Evolutionary conservation across 2,329 filamentous ascomycete species (phyloP).

Genomic region (Chalaropsis ovoidea): DNA sequence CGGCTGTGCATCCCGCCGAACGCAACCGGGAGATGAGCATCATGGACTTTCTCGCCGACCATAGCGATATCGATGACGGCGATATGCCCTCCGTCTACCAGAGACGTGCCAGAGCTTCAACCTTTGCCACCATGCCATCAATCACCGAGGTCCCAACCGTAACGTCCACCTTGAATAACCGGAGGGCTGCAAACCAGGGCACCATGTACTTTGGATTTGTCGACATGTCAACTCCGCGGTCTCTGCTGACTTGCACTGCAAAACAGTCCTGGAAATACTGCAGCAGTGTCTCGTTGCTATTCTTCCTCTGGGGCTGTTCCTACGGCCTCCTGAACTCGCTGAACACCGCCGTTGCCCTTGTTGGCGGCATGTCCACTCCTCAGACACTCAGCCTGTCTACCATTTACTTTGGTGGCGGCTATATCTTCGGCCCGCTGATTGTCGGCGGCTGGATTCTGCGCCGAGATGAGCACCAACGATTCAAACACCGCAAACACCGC

Average conservation of each 20-base stretch:
- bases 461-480: slow-evolving; percentile 51
- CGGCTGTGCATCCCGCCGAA: background rate
- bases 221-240: slow-evolving; percentile 56
- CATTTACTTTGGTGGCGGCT: slow-evolving; percentile 60
- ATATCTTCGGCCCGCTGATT: slow-evolving; percentile 58
- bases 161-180: slow-evolving; percentile 28
- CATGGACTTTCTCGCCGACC: slow-evolving; percentile 21
- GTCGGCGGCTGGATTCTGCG: slow-evolving; percentile 62
- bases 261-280: slow-evolving; percentile 61
- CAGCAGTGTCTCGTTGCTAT: slow-evolving; percentile 65
- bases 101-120: slow-evolving; percentile 24
- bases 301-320: slow-evolving; percentile 83
- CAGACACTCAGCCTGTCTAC: slow-evolving; percentile 59
- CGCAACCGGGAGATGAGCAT: slow-evolving; percentile 15
- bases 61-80: slow-evolving; percentile 17
- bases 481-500: slow-evolving; percentile 32
- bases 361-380: slow-evolving; percentile 50
- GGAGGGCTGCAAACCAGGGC: slow-evolving; percentile 34
- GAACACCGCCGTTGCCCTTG: slow-evolving; percentile 57
- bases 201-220: slow-evolving; percentile 64
- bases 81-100: slow-evolving; percentile 15
- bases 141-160: slow-evolving; percentile 30
- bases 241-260: slow-evolving; percentile 55
- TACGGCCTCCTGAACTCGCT: slow-evolving; percentile 79
- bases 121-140: slow-evolving; percentile 21